These are phyloP conservation scores for Elsinoe fawcettii DNA, from an alignment of 2,329 filamentous ascomycete species.

Conservation along the genomic window DNA sequence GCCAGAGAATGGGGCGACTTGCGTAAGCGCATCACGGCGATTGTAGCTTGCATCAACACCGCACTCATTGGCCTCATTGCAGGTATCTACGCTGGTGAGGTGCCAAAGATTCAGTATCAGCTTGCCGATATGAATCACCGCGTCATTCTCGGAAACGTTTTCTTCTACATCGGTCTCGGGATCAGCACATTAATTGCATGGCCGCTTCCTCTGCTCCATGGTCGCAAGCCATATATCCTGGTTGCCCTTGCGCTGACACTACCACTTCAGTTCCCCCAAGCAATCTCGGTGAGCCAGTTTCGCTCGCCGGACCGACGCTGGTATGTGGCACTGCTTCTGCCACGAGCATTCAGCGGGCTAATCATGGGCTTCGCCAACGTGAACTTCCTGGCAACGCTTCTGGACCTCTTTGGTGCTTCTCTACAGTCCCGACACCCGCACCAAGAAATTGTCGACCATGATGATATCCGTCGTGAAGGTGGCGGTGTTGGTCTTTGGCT, in stretches of 20 bases:
- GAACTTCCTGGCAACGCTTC: conserved; percentile 64
- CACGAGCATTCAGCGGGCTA: conserved; percentile 59
- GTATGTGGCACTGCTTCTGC: conserved; percentile 53
- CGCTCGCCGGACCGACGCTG: conserved; percentile 49
- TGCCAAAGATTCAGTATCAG: conserved; percentile 71
- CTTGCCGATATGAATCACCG: conserved; percentile 62
- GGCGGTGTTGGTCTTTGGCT: conserved; percentile 76
- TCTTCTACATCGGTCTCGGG: conserved; percentile 63
- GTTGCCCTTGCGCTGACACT: conserved; percentile 60
- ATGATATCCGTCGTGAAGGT: conserved; percentile 65
- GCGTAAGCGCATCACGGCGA: conserved; percentile 61
- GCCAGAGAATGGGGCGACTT: conserved; percentile 62
- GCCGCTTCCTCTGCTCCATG: conserved; percentile 67
- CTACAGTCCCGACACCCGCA: conserved; percentile 65
- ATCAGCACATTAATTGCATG: conserved; percentile 63
- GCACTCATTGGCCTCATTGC: conserved; percentile 62
- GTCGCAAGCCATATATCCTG: conserved; percentile 69
- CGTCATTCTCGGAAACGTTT: conserved; percentile 64
- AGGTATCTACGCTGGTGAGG: conserved; percentile 69
- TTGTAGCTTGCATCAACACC: conserved; percentile 64
- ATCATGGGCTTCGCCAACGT: conserved; percentile 68
- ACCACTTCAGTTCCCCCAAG: conserved; percentile 69
- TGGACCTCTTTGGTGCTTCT: conserved; percentile 69
- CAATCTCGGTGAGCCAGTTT: conserved; percentile 52
- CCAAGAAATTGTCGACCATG: conserved; percentile 59